Evolutionary conservation across 441 rosid species (phyloP).

Genomic region (Aleurites moluccanus): DNA sequence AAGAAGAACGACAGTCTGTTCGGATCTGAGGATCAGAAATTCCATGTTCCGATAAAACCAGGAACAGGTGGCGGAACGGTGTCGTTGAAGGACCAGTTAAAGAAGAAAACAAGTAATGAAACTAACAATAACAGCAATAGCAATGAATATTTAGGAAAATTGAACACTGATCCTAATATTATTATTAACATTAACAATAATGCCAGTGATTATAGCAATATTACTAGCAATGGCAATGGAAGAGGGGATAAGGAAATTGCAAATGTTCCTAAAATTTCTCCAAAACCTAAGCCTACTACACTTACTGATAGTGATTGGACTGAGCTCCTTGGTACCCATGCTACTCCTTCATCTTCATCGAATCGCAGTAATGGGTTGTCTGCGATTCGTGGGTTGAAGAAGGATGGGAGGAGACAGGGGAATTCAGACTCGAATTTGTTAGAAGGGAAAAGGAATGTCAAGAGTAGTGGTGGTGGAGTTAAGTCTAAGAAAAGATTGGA

Average conservation of each 20-base stretch:
- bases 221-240: conserved; percentile 21
- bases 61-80: conserved; percentile 38
- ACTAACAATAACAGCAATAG: no score
- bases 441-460: conserved; percentile 43
- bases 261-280: conserved; percentile 27
- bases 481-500: conserved; percentile 36
- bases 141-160: conserved; percentile 44
- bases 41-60: conserved; percentile 43
- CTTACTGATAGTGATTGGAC: conserved; percentile 92
- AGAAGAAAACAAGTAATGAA: conserved; percentile 42
- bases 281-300: conserved; percentile 38
- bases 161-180: conserved; percentile 39
- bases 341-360: conserved; percentile 28
- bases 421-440: conserved; percentile 35
- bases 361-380: conserved; percentile 44
- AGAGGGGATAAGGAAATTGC: conserved; percentile 34
- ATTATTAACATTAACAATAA: conserved; percentile 11
- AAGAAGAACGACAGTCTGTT: conserved; percentile 61
- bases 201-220: conserved; percentile 17
- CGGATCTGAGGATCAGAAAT: conserved; percentile 46
- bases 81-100: conserved; percentile 82
- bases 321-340: conserved; percentile 57
- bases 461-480: conserved; percentile 23
- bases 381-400: conserved; percentile 47
- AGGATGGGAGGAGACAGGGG: conserved; percentile 50